Base-by-base conservation (phyloP, 1,139 yeast species). In the Blastobotrys indianensis region DNA sequence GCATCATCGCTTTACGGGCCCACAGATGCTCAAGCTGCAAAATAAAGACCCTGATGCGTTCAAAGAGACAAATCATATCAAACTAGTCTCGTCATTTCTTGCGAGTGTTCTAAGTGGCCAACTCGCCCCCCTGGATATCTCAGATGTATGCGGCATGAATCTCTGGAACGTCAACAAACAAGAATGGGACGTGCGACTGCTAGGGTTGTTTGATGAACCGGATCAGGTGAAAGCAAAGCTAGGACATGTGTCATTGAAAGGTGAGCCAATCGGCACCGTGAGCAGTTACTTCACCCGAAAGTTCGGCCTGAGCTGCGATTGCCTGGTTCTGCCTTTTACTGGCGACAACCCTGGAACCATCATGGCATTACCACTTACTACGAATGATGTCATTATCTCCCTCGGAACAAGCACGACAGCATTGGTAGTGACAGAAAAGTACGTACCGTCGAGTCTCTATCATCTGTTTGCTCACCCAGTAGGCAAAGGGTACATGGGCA, bases 71-170 rank as follows among this genome's bases (percentile, higher is more conserved):
- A 61, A 63, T 23, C 68, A 84, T 46, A 84, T 88, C 41, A 77
- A 90, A 0, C 68, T 88, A 44, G 90, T 87, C 1, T 85, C 95
- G 1, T 80, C 85, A 47, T 88, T 88, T 60, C 68, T 87, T 33
- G 81, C 94, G 9, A 77, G 87, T 37, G 69, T 88, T 10, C 69
- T 88, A 35, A 66, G 81, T 23, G 95, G 95, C 8, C 56, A 70
- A 45, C 68, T 83, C 32, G 73, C 83, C 2, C 73, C 76, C 2
- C 69, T 87, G 43, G 97, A 88, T 57, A 82, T 82, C 56, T 80
- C 90, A 12, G 97, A 87, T 64, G 95, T 86, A 1, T 86, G 96
- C 66, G 96, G 97, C 3, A 86, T 86, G 92, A 87, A 86, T 57
- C 60, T 88, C 42, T 86, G 86, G 69, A 90, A 85, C 62, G 74